These are phyloP conservation scores for Cladosporium colombiae DNA, from an alignment of 2,329 filamentous ascomycete species.

Conservation along the genomic window DNA sequence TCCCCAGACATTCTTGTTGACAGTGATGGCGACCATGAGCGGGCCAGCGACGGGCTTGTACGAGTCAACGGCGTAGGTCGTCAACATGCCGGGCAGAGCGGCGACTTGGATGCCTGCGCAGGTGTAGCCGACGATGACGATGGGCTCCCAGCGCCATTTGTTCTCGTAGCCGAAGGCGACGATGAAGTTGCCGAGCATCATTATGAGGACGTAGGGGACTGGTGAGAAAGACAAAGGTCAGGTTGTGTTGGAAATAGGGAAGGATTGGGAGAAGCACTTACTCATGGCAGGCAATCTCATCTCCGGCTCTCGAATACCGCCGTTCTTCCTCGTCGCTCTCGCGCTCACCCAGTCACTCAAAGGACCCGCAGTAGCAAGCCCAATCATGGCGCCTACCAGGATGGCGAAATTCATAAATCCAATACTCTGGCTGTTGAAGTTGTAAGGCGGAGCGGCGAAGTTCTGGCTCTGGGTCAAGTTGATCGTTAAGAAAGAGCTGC, in stretches of 20 bases:
- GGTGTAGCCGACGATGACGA: slow-evolving; percentile 61
- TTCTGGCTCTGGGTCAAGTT: slow-evolving; percentile 61
- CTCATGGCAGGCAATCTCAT: slow-evolving; percentile 56
- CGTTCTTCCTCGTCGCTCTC: slow-evolving; percentile 53
- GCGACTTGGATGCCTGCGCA: slow-evolving; percentile 61
- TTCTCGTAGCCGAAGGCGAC: slow-evolving; percentile 44
- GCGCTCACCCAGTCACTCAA: slow-evolving; percentile 60
- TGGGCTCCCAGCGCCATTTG: slow-evolving; percentile 53
- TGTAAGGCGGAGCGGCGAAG: slow-evolving; percentile 58
- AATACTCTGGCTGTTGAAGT: slow-evolving; percentile 52
- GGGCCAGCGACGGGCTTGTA: slow-evolving; percentile 65
- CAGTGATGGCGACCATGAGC: slow-evolving; percentile 62
- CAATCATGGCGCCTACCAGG: slow-evolving; percentile 56
- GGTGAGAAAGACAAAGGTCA: too few relatives aligned
- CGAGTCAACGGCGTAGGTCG: slow-evolving; percentile 62
- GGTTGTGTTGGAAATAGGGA: too few relatives aligned
- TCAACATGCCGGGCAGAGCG: slow-evolving; percentile 60
- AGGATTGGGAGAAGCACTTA: slow-evolving; percentile 25
- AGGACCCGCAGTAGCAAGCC: slow-evolving; percentile 56
- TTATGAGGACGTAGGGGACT: slow-evolving; percentile 59
- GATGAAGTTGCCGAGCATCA: slow-evolving; percentile 59
- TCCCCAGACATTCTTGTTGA: slow-evolving; percentile 66
- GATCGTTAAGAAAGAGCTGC: slow-evolving; percentile 58
- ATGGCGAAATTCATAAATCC: slow-evolving; percentile 61
- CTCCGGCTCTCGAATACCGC: slow-evolving; percentile 59